Evolutionary conservation across 2,329 filamentous ascomycete genomes (phyloP).

Genomic region (Colletotrichum agaves): DNA sequence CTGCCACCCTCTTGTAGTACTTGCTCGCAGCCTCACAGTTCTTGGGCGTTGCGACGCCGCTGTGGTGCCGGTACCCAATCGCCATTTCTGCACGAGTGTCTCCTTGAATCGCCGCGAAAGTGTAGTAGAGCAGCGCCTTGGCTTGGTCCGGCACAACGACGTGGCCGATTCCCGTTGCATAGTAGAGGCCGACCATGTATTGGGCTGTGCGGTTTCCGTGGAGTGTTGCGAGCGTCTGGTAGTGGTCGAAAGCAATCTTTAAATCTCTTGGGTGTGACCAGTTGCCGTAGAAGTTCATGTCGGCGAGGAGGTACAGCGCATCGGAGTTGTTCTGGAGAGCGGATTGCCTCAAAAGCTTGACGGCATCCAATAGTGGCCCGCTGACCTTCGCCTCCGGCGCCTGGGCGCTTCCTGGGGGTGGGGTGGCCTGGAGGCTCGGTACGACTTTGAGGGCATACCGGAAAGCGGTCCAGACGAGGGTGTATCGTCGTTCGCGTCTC

Average conservation of each 20-base stretch:
- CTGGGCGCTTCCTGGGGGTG: slow-evolving; percentile 51
- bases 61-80: slow-evolving; percentile 84
- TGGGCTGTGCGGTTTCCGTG: slow-evolving; percentile 93
- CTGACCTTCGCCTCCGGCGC: slow-evolving; percentile 48
- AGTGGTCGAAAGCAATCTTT: slow-evolving; percentile 80
- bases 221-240: slow-evolving; percentile 78
- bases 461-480: slow-evolving; percentile 55
- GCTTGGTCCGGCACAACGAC: slow-evolving; percentile 88
- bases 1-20: slow-evolving; percentile 93
- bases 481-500: slow-evolving; percentile 55
- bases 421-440: slow-evolving; percentile 61
- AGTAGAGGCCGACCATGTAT: slow-evolving; percentile 95
- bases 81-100: slow-evolving; percentile 94
- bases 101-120: slow-evolving; percentile 86
- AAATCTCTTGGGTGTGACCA: slow-evolving; percentile 89
- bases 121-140: slow-evolving; percentile 92
- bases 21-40: slow-evolving; percentile 86
- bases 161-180: slow-evolving; percentile 89
- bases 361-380: slow-evolving; percentile 61
- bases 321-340: slow-evolving; percentile 74
- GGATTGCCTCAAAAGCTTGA: slow-evolving; percentile 63
- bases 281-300: slow-evolving; percentile 98
- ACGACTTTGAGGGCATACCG: slow-evolving; percentile 60
- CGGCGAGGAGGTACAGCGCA: slow-evolving; percentile 87
- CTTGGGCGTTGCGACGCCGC: slow-evolving; percentile 85